A percentile compares a stretch with the other conserved stretches of the same genome.
phyloP scores from a whole-genome alignment of 2,329 filamentous ascomycete genomes.

The Fusarium staphyleae region DNA sequence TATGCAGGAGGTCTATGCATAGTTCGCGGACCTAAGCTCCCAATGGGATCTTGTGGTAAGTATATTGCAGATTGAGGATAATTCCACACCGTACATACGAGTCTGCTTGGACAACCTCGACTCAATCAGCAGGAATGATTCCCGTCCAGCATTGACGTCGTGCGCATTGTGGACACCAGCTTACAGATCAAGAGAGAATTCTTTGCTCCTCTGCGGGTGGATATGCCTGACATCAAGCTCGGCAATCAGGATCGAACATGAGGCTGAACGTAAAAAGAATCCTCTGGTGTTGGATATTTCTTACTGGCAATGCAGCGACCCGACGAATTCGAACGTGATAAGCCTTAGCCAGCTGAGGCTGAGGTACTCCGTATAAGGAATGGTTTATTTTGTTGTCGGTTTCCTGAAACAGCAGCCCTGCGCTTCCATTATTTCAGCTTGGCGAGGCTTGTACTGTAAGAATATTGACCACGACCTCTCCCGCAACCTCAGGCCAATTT shows the following conservation, averaged over 20 bases:
- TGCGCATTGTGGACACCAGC: not conserved
- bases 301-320: not conserved
- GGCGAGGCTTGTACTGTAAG: slow-evolving; percentile 14
- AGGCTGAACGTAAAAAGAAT: not conserved
- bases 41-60: not conserved
- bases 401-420: slow-evolving; percentile 25
- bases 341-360: not conserved
- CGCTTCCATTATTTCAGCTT: slow-evolving; percentile 10
- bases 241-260: no score
- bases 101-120: slow-evolving; percentile 1
- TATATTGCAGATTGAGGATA: not conserved
- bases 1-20: slow-evolving; percentile 3
- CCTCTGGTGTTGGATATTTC: not conserved
- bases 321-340: no score
- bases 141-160: not conserved
- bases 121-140: slow-evolving; percentile 19
- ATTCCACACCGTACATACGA: not conserved
- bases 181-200: not conserved
- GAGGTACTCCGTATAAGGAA: slow-evolving; percentile 5
- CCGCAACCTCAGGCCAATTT: not conserved
- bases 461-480: slow-evolving; percentile 1
- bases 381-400: slow-evolving; percentile 23
- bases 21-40: not conserved
- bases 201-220: not conserved
- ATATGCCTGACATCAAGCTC: no score